phyloP scores from a whole-genome alignment of 495 filamentous ascomycete genomes.

The Jackrogersella minutella region DNA sequence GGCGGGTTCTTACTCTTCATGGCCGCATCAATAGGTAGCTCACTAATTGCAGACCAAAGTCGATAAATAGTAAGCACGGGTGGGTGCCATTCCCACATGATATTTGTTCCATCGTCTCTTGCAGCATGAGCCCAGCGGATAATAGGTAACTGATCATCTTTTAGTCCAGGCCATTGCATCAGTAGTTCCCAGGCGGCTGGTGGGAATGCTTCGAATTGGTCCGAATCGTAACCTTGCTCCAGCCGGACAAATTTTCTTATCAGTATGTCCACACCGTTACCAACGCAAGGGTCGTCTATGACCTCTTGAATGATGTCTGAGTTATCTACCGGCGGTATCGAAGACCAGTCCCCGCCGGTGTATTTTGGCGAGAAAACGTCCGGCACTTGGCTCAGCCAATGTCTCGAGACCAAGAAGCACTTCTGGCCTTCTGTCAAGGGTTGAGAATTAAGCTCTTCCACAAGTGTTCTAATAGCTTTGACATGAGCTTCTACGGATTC shows the following conservation, averaged over 20 bases:
- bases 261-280: conserved; percentile 44
- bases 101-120: conserved; percentile 66
- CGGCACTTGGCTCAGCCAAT: conserved; percentile 78
- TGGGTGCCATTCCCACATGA: conserved; percentile 85
- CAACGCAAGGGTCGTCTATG: conserved; percentile 51
- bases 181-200: conserved; percentile 82
- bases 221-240: conserved; percentile 70
- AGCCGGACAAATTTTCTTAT: conserved; percentile 74
- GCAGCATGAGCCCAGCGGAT: conserved; percentile 77
- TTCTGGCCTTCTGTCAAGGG: conserved; percentile 71
- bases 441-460: conserved; percentile 57
- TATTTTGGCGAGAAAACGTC: conserved; percentile 36
- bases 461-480: conserved; percentile 69
- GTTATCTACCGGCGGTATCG: conserved; percentile 77
- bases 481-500: conserved; percentile 63
- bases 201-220: conserved; percentile 81
- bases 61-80: conserved; percentile 88
- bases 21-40: conserved; percentile 63
- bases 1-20: conserved; percentile 65
- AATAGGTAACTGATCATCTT: conserved; percentile 73
- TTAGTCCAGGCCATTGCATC: conserved; percentile 81
- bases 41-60: conserved; percentile 64
- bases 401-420: conserved; percentile 78
- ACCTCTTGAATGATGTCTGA: conserved; percentile 68
- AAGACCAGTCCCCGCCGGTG: conserved; percentile 17